These are phyloP conservation scores for Phytophthora uliginosa DNA, from an alignment of 352 stramenopile genomes.

Conservation along the genomic window DNA sequence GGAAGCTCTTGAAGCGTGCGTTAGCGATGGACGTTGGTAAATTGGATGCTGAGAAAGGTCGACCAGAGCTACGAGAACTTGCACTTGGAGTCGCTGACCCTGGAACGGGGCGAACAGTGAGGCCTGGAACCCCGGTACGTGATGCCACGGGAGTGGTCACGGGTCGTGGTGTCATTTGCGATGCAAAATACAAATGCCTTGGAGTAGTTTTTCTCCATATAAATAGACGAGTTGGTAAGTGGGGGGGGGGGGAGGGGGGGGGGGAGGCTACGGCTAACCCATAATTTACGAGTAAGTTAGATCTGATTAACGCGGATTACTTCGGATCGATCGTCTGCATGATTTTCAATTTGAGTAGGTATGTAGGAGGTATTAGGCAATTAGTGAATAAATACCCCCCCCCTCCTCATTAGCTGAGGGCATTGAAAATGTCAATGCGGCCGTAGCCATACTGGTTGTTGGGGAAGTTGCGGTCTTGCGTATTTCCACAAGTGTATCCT, in stretches of 20 bases:
- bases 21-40: conserved; percentile 53
- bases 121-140: neutral
- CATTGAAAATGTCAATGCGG: conserved; percentile 50
- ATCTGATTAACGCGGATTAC: neutral
- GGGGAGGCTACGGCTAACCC: too few relatives aligned
- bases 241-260: too few relatives aligned
- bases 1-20: conserved; percentile 62
- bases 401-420: conserved; percentile 25
- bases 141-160: conserved; percentile 22
- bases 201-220: neutral
- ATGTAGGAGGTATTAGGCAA: neutral
- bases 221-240: conserved; percentile 9
- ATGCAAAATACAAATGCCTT: neutral
- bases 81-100: conserved; percentile 9
- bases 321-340: neutral
- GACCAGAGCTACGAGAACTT: conserved; percentile 26
- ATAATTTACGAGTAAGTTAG: neutral
- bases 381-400: neutral
- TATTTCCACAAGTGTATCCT: conserved; percentile 50
- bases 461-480: conserved; percentile 49
- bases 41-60: conserved; percentile 63
- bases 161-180: conserved; percentile 19
- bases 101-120: conserved; percentile 14
- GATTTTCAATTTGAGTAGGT: neutral
- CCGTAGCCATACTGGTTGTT: conserved; percentile 76